phyloP scores from a whole-genome alignment of 1,139 yeast genomes.

The Blastobotrys ciferrii region DNA sequence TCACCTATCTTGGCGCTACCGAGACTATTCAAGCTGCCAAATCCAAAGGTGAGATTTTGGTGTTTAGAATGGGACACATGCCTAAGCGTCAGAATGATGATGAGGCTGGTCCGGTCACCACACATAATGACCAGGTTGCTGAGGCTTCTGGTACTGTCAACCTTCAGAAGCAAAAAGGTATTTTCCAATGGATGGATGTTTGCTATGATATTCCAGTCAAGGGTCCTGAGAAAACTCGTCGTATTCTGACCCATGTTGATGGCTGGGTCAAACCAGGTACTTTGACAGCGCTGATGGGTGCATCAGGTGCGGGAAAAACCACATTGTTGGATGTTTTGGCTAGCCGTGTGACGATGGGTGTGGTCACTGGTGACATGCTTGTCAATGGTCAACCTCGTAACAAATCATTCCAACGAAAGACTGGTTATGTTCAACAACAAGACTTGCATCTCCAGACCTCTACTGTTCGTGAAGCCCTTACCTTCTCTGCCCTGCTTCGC shows the following conservation, averaged over 20 bases:
- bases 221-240: constrained; percentile 50
- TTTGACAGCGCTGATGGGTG: constrained; percentile 61
- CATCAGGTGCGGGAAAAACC: constrained; percentile 66
- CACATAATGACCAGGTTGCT: constrained; percentile 14
- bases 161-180: constrained; percentile 37
- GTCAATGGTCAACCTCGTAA: constrained; percentile 55
- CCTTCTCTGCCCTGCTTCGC: constrained; percentile 58
- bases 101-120: constrained; percentile 23
- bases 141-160: constrained; percentile 28
- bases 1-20: constrained; percentile 54
- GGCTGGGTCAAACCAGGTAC: constrained; percentile 65
- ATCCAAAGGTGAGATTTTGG: constrained; percentile 79
- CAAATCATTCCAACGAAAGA: constrained; percentile 53
- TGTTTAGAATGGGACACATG: constrained; percentile 54
- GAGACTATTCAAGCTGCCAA: constrained; percentile 71
- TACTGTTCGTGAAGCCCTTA: constrained; percentile 59
- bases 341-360: constrained; percentile 55
- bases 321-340: constrained; percentile 57
- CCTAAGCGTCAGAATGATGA: constrained; percentile 32
- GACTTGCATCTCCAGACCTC: constrained; percentile 56
- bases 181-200: constrained; percentile 78
- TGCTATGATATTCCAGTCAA: constrained; percentile 72
- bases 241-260: constrained; percentile 52
- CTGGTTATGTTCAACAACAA: constrained; percentile 65
- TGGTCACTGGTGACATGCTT: constrained; percentile 58